Percentiles rank a stretch among this genome's conserved stretches.
Evolutionary conservation across 305 asterid genomes (phyloP).

Genomic region (Ruellia speciosa): DNA sequence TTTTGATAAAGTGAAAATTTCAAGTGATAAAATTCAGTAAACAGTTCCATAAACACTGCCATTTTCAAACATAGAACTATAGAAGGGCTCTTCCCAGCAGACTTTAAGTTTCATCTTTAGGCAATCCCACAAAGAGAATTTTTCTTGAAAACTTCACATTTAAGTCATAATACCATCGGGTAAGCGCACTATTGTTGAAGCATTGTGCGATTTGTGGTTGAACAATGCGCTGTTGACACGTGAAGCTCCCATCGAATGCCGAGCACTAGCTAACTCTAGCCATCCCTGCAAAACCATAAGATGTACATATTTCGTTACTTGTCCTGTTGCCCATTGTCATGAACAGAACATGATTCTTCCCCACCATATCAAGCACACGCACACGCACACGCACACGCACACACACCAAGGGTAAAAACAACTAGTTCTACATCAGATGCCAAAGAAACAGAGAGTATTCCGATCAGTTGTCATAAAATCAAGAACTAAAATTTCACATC

Average conservation of each 20-base stretch:
- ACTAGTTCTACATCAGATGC: too few species aligned
- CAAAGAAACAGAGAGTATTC: too few species aligned
- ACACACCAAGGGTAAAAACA: not conserved
- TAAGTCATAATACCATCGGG: conserved; percentile 28
- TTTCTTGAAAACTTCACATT: not conserved
- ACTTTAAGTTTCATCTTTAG: too few species aligned
- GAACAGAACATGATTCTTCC: not conserved
- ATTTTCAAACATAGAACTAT: too few species aligned
- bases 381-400: not conserved
- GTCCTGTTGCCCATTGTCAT: not conserved
- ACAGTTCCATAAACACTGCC: too few species aligned
- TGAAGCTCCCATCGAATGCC: conserved; percentile 77
- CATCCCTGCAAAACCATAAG: conserved; percentile 47
- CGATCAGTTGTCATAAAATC: too few species aligned
- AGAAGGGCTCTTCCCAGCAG: too few species aligned
- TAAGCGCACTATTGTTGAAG: conserved; percentile 56
- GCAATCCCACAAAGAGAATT: too few species aligned
- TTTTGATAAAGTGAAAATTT: not conserved
- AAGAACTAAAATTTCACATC: too few species aligned
- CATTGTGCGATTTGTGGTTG: conserved; percentile 62
- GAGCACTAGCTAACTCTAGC: conserved; percentile 76
- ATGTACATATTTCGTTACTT: conserved; percentile 8
- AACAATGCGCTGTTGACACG: conserved; percentile 58
- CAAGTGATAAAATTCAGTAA: not conserved
- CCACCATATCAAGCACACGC: not conserved